Percentiles rank a stretch among this genome's conserved stretches.
These are phyloP conservation scores for Umbilicus rupestris DNA, from an alignment of 164 flowering plant species.

Conservation along the genomic window DNA sequence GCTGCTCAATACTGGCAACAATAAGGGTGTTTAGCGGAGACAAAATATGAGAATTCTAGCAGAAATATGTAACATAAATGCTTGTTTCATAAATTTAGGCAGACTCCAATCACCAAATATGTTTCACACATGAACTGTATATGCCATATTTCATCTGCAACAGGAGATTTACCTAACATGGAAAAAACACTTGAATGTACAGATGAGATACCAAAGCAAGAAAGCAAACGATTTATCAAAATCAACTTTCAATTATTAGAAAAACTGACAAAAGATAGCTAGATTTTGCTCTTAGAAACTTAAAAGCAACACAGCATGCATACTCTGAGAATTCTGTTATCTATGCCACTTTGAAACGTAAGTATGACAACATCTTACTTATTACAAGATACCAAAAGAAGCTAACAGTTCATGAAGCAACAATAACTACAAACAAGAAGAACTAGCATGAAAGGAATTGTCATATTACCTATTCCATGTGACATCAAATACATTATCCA, in stretches of 20 bases:
- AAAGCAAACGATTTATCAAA: not conserved
- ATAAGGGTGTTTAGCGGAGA: not conserved
- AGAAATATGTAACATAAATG: not conserved
- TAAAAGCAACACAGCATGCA: not conserved
- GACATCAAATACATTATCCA: constrained; percentile 75
- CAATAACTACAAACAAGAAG: not conserved
- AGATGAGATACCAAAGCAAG: not conserved
- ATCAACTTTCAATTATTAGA: too few species aligned
- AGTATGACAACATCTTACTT: not conserved
- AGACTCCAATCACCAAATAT: not conserved
- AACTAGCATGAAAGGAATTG: not conserved
- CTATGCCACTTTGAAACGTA: not conserved
- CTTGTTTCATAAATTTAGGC: not conserved
- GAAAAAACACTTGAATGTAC: not conserved
- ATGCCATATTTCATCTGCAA: not conserved
- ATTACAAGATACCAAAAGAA: not conserved
- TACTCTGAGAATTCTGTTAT: not conserved
- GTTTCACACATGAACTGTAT: not conserved
- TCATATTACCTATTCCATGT: constrained; percentile 64
- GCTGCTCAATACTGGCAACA: not conserved
- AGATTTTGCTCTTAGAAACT: not conserved
- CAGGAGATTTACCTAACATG: not conserved
- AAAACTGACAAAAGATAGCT: too few species aligned
- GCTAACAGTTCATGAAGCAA: not conserved
- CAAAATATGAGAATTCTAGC: not conserved